These are phyloP conservation scores for Ophiostoma sp. DNA, from an alignment of 2,329 filamentous ascomycete genomes.

Conservation along the genomic window DNA sequence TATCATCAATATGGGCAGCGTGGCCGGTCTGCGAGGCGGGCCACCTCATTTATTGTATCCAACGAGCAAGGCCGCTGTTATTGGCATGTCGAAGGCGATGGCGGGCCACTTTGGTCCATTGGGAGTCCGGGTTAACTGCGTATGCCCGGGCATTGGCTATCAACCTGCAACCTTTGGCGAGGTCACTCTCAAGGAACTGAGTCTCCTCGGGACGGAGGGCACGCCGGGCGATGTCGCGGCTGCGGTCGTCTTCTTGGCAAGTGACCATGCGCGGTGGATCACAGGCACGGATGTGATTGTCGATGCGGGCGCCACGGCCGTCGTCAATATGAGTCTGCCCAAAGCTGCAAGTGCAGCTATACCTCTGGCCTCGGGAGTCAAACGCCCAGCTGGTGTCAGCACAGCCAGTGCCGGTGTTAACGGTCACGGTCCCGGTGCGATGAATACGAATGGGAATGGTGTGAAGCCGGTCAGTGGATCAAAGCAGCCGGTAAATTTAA, in stretches of 20 bases:
- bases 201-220: not conserved
- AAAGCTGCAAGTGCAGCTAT: not conserved
- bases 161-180: not conserved
- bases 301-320: not conserved
- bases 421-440: not conserved
- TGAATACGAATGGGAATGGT: not conserved
- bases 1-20: conserved; percentile 59
- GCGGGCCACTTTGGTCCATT: not conserved
- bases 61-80: not conserved
- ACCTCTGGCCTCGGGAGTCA: not conserved
- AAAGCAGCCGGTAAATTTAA: not conserved
- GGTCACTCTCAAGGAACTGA: not conserved
- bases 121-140: not conserved
- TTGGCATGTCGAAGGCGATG: conserved; percentile 2
- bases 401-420: not conserved
- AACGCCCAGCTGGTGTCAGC: not conserved
- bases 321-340: not conserved
- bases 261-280: not conserved
- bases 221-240: not conserved
- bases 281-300: not conserved
- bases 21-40: conserved; percentile 50
- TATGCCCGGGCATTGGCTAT: not conserved
- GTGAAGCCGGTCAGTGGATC: not conserved
- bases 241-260: not conserved
- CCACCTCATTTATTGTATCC: conserved; percentile 43